Conservation (phyloP, 805 yeast genomes). For the Cyberlindnera galapagoensis region DNA sequence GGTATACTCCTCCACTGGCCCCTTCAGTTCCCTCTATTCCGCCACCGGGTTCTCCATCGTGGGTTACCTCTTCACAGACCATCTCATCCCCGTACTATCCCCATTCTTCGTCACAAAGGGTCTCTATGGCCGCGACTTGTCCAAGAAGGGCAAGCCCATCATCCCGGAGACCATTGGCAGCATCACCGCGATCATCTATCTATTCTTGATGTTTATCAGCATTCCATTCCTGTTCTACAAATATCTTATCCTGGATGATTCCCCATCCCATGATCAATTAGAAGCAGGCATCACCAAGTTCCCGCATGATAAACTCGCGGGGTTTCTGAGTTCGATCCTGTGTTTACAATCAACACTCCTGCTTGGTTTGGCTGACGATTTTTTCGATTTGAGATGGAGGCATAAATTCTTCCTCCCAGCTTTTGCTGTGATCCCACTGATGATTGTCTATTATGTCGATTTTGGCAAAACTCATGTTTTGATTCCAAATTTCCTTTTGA, state of each 20-base stretch:
- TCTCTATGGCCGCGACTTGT: conserved; percentile 76
- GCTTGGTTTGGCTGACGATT: conserved; percentile 87
- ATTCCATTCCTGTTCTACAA: conserved; percentile 85
- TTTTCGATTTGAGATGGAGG: conserved; percentile 95
- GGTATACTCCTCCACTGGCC: conserved; percentile 18
- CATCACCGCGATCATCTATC: conserved; percentile 72
- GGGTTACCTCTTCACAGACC: conserved; percentile 56
- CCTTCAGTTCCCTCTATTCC: conserved; percentile 28
- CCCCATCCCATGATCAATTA: too few relatives aligned
- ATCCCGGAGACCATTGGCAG: conserved; percentile 94
- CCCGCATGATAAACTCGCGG: conserved; percentile 79
- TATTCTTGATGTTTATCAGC: conserved; percentile 74
- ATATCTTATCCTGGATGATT: conserved; percentile 61
- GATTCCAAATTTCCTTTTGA: conserved; percentile 61
- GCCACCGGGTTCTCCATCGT: conserved; percentile 61
- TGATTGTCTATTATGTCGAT: conserved; percentile 88
- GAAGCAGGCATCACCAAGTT: too few relatives aligned
- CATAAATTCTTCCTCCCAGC: conserved; percentile 96
- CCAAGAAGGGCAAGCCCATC: conserved; percentile 66
- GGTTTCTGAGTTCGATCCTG: conserved; percentile 76
- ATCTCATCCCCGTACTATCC: conserved; percentile 63
- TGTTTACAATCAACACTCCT: conserved; percentile 79
- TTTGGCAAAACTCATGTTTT: conserved; percentile 86
- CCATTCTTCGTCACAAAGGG: conserved; percentile 70
- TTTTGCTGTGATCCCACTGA: conserved; percentile 84